These are phyloP conservation scores for Elaphomyces granulatus DNA, from an alignment of 495 filamentous ascomycete genomes.

Conservation along the genomic window DNA sequence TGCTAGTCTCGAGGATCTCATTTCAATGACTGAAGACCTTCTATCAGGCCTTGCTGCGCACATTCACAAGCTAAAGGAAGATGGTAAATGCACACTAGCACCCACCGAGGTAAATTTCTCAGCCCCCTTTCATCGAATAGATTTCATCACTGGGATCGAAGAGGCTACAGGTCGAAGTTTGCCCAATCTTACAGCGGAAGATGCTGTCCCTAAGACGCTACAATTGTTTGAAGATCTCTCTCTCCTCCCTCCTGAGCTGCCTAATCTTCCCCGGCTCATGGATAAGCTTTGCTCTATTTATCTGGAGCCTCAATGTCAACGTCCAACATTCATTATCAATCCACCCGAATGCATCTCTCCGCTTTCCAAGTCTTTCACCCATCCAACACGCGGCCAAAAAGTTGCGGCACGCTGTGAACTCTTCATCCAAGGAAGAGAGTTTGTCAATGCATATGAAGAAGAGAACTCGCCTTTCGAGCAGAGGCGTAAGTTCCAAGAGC, in stretches of 20 bases:
- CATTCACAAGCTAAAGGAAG: constrained; percentile 34
- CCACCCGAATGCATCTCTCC: constrained; percentile 87
- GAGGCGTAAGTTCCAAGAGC: constrained; percentile 62
- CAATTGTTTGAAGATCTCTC: constrained; percentile 41
- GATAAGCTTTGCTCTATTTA: constrained; percentile 65
- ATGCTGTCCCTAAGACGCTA: constrained; percentile 41
- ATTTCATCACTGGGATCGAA: constrained; percentile 75
- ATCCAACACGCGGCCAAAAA: constrained; percentile 45
- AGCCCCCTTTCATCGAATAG: constrained; percentile 47
- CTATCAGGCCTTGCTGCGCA: constrained; percentile 42
- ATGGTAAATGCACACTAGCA: constrained; percentile 26
- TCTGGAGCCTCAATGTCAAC: constrained; percentile 54
- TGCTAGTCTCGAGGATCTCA: constrained; percentile 61
- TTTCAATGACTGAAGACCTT: constrained; percentile 55
- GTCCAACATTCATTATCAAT: constrained; percentile 80
- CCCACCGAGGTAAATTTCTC: constrained; percentile 43
- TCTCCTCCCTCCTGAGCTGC: constrained; percentile 34
- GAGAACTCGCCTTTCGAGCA: constrained; percentile 89
- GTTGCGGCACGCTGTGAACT: constrained; percentile 77
- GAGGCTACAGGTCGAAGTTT: constrained; percentile 44
- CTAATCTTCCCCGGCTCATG: constrained; percentile 65
- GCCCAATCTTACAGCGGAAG: constrained; percentile 45
- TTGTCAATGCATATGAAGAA: constrained; percentile 95
- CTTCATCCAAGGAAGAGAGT: constrained; percentile 64
- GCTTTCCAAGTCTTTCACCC: constrained; percentile 68